phyloP scores from a whole-genome alignment of 2,329 filamentous ascomycete species.

The Ophiosphaerella narmari region DNA sequence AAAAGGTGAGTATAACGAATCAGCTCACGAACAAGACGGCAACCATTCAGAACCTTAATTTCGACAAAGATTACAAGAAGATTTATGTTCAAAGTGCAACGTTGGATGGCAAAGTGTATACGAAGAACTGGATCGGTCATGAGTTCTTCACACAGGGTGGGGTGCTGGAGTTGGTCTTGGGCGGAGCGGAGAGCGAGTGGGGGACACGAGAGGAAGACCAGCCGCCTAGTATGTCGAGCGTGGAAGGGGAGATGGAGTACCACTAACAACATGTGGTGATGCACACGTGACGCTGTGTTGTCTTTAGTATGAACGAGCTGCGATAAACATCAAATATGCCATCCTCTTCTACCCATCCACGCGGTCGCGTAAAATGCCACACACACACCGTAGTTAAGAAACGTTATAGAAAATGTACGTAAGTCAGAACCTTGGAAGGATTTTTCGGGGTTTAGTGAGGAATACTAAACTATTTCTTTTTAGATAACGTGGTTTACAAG shows the following conservation, averaged over 20 bases:
- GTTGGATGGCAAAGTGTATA: slow-evolving; percentile 49
- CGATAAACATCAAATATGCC: too few relatives aligned
- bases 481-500: too few relatives aligned
- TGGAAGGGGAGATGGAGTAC: background rate
- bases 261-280: too few relatives aligned
- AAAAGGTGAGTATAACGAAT: slow-evolving; percentile 46
- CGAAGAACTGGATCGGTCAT: slow-evolving; percentile 53
- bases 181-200: slow-evolving; percentile 50
- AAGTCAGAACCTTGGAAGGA: too few relatives aligned
- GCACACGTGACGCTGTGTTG: too few relatives aligned
- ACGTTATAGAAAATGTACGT: too few relatives aligned
- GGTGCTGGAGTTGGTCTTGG: slow-evolving; percentile 50
- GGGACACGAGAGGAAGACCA: slow-evolving; percentile 48
- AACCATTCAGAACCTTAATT: slow-evolving; percentile 48
- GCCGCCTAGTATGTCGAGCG: slow-evolving; percentile 21
- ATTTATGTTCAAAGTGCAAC: slow-evolving; percentile 53
- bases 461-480: too few relatives aligned
- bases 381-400: too few relatives aligned
- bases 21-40: slow-evolving; percentile 49
- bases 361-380: too few relatives aligned
- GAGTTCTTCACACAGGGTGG: slow-evolving; percentile 52
- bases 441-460: too few relatives aligned
- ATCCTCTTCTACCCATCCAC: too few relatives aligned
- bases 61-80: slow-evolving; percentile 48
- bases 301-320: too few relatives aligned